These are phyloP conservation scores for Boletus reticulatus DNA, from an alignment of 768 basidiomycete species.

Conservation along the genomic window DNA sequence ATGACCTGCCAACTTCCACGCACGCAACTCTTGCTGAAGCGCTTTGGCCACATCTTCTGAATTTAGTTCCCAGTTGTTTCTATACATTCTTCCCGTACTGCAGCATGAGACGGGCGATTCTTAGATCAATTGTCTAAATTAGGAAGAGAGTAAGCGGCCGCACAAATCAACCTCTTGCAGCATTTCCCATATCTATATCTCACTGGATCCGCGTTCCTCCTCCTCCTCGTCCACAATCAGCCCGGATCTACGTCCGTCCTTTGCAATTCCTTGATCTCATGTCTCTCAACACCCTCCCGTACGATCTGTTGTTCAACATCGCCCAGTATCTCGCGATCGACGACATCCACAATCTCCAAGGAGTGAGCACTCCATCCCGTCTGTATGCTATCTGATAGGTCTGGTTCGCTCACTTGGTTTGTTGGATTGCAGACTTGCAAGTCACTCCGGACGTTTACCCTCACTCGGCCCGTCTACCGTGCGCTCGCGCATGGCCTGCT, in stretches of 20 bases:
- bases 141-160: slow-evolving; percentile 4
- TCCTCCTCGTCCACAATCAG: background rate
- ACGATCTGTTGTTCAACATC: slow-evolving; percentile 70
- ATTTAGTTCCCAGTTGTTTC: too few relatives aligned
- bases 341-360: slow-evolving; percentile 60
- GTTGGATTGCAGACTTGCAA: slow-evolving; percentile 51
- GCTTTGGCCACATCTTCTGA: too few relatives aligned
- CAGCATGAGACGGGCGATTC: too few relatives aligned
- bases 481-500: slow-evolving; percentile 62
- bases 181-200: slow-evolving; percentile 16
- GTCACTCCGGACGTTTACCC: slow-evolving; percentile 57
- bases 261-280: slow-evolving; percentile 11
- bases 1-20: too few relatives aligned
- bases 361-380: slow-evolving; percentile 41
- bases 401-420: background rate
- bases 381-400: background rate
- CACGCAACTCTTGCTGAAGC: too few relatives aligned
- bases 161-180: slow-evolving; percentile 2
- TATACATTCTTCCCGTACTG: too few relatives aligned
- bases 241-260: slow-evolving; percentile 6
- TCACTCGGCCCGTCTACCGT: slow-evolving; percentile 66
- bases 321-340: slow-evolving; percentile 56
- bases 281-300: slow-evolving; percentile 50
- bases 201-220: slow-evolving; percentile 11
- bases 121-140: too few relatives aligned